A percentile compares a stretch with the other conserved stretches of the same genome.
phyloP scores from a whole-genome alignment of 1,284 basidiomycete genomes.

The Somion occarium region DNA sequence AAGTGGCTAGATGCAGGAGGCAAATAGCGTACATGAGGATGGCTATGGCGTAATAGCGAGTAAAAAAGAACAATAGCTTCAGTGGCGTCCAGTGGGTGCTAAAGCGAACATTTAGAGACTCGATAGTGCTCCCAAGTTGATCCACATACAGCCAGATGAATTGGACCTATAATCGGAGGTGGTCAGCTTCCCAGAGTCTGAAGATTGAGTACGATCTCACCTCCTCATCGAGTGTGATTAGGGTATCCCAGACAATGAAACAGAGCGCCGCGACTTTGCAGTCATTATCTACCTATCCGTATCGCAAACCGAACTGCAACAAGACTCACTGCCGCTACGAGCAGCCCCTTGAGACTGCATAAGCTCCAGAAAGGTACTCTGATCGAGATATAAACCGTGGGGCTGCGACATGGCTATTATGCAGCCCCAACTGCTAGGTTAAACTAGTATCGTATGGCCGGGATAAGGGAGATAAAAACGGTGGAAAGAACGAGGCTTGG shows the following conservation, averaged over 20 bases:
- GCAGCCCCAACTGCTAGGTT: neutral
- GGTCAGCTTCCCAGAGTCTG: neutral
- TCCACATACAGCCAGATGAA: constrained; percentile 16
- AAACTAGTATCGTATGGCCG: too few relatives aligned
- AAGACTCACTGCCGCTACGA: constrained; percentile 10
- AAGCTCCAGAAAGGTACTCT: constrained; percentile 6
- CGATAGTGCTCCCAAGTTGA: neutral
- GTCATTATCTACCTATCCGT: too few relatives aligned
- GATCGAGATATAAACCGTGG: constrained; percentile 3
- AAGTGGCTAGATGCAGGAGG: constrained; percentile 7
- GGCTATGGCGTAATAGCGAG: constrained; percentile 23
- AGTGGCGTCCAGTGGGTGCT: constrained; percentile 24
- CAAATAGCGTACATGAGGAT: constrained; percentile 21
- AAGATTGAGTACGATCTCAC: constrained; percentile 18
- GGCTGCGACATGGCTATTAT: neutral
- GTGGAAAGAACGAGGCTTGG: neutral
- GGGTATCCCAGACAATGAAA: constrained; percentile 34
- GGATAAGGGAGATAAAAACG: neutral
- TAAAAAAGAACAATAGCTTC: constrained; percentile 23
- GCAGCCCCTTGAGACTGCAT: constrained; percentile 13
- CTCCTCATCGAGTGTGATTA: constrained; percentile 35
- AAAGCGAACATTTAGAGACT: neutral
- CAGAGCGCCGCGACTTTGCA: constrained; percentile 14
- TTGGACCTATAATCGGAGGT: constrained; percentile 9
- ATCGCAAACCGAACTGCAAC: neutral